Base-by-base conservation (phyloP, 1,284 basidiomycete genomes). In the Moniliella sp. region DNA sequence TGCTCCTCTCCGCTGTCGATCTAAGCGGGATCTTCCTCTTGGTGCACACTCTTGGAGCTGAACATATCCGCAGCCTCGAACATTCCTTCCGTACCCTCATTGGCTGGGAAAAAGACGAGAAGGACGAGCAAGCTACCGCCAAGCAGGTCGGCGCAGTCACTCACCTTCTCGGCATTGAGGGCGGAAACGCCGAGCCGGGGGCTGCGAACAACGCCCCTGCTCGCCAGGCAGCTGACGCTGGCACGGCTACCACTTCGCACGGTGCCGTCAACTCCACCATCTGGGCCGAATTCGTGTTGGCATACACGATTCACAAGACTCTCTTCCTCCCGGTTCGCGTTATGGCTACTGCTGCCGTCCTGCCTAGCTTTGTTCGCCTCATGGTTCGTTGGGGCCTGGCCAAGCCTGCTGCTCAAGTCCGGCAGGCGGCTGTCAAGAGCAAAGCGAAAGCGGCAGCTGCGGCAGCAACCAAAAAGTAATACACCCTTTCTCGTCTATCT, bases 231-330 rank as follows among this genome's bases (percentile, higher is more conserved):
- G 7, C 21, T n/a, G 21, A 23, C 7, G 21, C 21, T 7, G 21
- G 15, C 12, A 4, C 10, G 4, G 17, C 30, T 10, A 4, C 16
- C 4, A 15, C 9, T 16, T 15, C 4, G 36, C 36, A 8, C 10
- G 19, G 17, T 25, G 27, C 23, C 13, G 31, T 15, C 23, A 36
- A 16, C 13, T 37, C 25, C n/a, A 32, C 31, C 4, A 34, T 93
- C 5, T 86, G 81, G 62, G 83, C 86, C 19, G 91, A 93, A 71
- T 64, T 83, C 25, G 72, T 82, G 0, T 66, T 97, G 38, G 88
- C 91, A 4, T 97, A 86, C 61, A 78, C 79, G 5, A 74, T 97
- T 33, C 88, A 97, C 69, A 97, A 97, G 65, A 91, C 83, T 0
- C 58, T 83, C 0, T 75, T 94, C 51, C 59, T 94, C n/a, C 88